phyloP scores from a whole-genome alignment of 768 basidiomycete genomes.

The Mrakia frigida region DNA sequence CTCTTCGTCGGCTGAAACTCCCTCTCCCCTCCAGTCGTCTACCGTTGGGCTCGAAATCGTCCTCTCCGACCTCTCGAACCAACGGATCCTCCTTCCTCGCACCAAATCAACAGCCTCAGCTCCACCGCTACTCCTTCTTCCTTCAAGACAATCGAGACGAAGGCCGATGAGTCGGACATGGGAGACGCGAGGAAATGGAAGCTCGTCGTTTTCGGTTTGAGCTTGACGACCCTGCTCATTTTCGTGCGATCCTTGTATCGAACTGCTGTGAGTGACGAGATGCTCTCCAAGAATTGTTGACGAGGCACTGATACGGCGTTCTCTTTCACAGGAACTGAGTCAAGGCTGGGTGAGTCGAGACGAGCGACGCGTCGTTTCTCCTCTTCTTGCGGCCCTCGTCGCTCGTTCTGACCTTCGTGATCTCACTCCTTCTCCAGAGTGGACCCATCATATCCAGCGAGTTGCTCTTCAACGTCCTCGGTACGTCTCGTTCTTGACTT shows the following conservation, averaged over 20 bases:
- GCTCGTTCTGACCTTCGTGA: neutral
- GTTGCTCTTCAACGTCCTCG: slow-evolving; percentile 1
- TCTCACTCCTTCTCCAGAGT: neutral
- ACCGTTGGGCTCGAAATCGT: neutral
- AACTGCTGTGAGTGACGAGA: slow-evolving; percentile 38
- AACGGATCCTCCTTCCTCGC: neutral
- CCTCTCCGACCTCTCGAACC: neutral
- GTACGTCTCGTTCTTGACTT: neutral
- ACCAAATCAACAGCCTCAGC: neutral
- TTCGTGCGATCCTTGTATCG: slow-evolving; percentile 57
- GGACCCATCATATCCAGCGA: neutral
- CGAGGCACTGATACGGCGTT: no score
- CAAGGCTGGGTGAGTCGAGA: neutral
- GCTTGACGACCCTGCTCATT: slow-evolving; percentile 48
- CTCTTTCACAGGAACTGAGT: neutral
- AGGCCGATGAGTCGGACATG: neutral
- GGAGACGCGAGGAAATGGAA: neutral
- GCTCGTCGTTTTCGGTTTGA: slow-evolving; percentile 44
- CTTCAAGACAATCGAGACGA: neutral
- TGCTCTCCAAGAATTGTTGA: no score
- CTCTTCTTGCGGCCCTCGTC: neutral
- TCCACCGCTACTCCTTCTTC: neutral
- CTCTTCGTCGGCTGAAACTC: neutral
- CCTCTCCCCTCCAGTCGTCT: neutral
- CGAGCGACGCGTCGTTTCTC: neutral